Evolutionary conservation across 352 stramenopile species (phyloP).

Genomic region (Pythium plurisporium): DNA sequence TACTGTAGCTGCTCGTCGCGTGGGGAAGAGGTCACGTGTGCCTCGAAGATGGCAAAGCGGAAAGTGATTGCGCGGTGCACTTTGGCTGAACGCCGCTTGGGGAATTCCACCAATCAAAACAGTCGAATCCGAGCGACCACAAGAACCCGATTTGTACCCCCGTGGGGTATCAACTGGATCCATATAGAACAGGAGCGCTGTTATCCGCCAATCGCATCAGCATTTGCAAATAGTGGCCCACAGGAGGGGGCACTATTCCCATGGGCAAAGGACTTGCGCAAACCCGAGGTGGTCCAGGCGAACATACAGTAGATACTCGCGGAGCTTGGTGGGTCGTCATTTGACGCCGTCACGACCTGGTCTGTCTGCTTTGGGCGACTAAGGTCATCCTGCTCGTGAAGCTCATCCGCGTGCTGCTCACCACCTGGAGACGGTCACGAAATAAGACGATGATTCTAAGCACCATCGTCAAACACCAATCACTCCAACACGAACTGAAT

Average conservation of each 20-base stretch:
- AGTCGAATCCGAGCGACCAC: constrained; percentile 1
- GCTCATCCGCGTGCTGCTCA: background rate
- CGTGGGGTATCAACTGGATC: background rate
- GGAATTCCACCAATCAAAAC: constrained; percentile 8
- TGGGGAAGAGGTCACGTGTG: too few relatives aligned
- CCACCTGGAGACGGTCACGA: too few relatives aligned
- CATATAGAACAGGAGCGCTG: too few relatives aligned
- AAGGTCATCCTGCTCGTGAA: background rate
- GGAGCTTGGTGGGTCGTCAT: too few relatives aligned
- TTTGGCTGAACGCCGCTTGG: background rate
- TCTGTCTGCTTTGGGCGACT: too few relatives aligned
- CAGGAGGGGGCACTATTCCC: constrained; percentile 3
- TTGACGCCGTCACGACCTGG: too few relatives aligned
- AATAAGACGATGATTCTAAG: too few relatives aligned
- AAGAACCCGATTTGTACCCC: constrained; percentile 10
- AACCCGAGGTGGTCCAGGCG: background rate
- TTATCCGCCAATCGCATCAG: background rate
- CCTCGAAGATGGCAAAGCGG: constrained; percentile 13
- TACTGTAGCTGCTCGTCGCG: too few relatives aligned
- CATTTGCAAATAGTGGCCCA: constrained; percentile 5
- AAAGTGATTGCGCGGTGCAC: constrained; percentile 18
- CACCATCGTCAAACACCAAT: too few relatives aligned
- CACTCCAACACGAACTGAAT: too few relatives aligned
- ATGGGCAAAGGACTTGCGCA: constrained; percentile 12
- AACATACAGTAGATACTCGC: too few relatives aligned